Conservation (phyloP, 176 grass and related monocot genomes). For the Phyllostachys edulis region DNA sequence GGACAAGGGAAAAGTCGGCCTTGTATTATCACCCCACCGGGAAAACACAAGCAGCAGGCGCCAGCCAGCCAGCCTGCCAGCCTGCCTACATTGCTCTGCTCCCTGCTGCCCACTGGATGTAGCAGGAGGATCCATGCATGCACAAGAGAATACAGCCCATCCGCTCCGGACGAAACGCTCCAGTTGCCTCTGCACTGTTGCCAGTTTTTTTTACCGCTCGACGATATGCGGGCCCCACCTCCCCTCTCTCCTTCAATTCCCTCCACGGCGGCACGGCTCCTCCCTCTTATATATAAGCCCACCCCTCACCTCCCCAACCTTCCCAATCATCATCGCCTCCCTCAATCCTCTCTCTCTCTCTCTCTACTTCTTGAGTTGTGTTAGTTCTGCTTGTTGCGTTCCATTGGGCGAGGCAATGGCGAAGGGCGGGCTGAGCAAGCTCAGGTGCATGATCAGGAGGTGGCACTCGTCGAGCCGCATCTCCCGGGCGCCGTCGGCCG, state of each 20-base stretch:
- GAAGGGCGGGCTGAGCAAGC: conserved; percentile 63
- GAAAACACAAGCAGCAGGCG: too few species aligned
- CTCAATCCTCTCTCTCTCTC: conserved; percentile 2
- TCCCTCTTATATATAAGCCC: background rate
- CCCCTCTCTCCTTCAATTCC: background rate
- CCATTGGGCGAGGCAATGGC: conserved; percentile 20
- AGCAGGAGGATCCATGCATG: background rate
- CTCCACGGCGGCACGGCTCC: too few species aligned
- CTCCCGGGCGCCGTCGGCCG: conserved; percentile 27
- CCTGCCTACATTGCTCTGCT: too few species aligned
- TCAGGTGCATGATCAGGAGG: conserved; percentile 70
- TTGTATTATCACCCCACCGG: too few species aligned
- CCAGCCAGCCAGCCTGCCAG: too few species aligned
- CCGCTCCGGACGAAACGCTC: conserved; percentile 4
- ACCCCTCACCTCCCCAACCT: background rate
- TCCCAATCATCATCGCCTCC: background rate
- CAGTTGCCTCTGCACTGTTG: conserved; percentile 29
- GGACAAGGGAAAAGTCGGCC: too few species aligned
- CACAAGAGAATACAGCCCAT: background rate
- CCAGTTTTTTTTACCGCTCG: background rate
- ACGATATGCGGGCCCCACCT: conserved; percentile 2
- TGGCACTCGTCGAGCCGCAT: conserved; percentile 71
- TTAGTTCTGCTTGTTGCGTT: background rate
- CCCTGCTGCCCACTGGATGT: background rate
- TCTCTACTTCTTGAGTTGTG: background rate